Base-by-base conservation (phyloP, 495 filamentous ascomycete species). In the Clavariopsis aquatica region DNA sequence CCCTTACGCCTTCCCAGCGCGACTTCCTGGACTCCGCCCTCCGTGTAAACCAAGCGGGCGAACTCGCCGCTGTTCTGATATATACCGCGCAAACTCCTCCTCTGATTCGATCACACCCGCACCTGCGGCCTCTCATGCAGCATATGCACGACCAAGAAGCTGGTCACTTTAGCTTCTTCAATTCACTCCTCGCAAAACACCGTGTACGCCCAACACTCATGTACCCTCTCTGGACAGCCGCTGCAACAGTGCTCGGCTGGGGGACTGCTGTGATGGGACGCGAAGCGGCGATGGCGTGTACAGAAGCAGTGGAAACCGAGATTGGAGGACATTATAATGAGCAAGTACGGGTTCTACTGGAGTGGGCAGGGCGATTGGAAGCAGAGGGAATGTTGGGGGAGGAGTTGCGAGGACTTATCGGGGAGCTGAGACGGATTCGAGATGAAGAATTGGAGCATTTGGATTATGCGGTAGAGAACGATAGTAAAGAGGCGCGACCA, bases 61-160 rank as follows among this genome's bases (percentile, higher is more conserved):
- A 79, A 51, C 75, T 79, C 28, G 77, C 77, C 51, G 77, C 76
- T 3, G 72, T 74, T 20, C 72, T 78, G 5, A 78, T 79, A 57
- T 78, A 79, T 60, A 64, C 91, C 81, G 6, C 89, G 1, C 77
- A 79, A 66, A 76, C 87, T 0, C 88, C 90, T 29, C 76, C 85
- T 36, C 75, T 97, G 52, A 77, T 87, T 57, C 84, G 86, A 52
- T 80, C 84, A 0, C 87, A 98, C 71, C 92, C 93, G 0, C 91
- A 94, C 73, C 86, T 98, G 22, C 86, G 89, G 15, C 86, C 90
- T 0, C 77, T 97, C 19, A 96, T 98, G 90, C 85, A 88, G 61
- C 94, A 98, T 79, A 98, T 98, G 95, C 92, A 96, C 81, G 90
- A 93, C 68, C 94, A 98, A 74, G 94, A 98, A 79, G 91, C 87